Conservation (phyloP, 2,329 filamentous ascomycete genomes). For the Phialocephala sp. region DNA sequence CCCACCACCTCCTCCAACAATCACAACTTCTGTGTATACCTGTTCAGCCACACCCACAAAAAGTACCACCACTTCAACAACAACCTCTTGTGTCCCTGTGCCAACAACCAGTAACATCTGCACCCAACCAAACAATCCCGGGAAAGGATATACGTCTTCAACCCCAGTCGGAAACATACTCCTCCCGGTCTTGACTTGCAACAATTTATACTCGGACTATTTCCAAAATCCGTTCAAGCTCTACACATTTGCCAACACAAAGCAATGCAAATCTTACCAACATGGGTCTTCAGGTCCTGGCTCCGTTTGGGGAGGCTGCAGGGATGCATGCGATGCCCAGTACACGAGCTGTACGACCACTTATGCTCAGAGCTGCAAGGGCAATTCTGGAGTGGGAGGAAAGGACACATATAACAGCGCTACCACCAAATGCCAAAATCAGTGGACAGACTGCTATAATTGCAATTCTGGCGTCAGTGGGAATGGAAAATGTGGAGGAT, state of each 20-base stretch:
- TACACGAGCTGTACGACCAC: slow-evolving; percentile 53
- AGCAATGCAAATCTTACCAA: slow-evolving; percentile 53
- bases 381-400: slow-evolving; percentile 28
- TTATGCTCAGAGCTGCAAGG: slow-evolving; percentile 56
- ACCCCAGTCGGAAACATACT: slow-evolving; percentile 58
- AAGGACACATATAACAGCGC: slow-evolving; percentile 40
- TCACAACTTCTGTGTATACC: slow-evolving; percentile 43
- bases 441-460: slow-evolving; percentile 54
- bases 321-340: slow-evolving; percentile 58
- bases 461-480: slow-evolving; percentile 49
- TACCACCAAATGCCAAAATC: slow-evolving; percentile 52
- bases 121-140: slow-evolving; percentile 57
- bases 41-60: slow-evolving; percentile 41
- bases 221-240: slow-evolving; percentile 55
- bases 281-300: slow-evolving; percentile 20
- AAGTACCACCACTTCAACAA: slow-evolving; percentile 40
- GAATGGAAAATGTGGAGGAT: slow-evolving; percentile 48
- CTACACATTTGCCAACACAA: slow-evolving; percentile 52
- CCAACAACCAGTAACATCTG: slow-evolving; percentile 55
- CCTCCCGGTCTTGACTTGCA: slow-evolving; percentile 60
- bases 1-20: slow-evolving; percentile 47
- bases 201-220: slow-evolving; percentile 53
- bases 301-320: slow-evolving; percentile 42
- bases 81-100: slow-evolving; percentile 48
- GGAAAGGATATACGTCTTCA: slow-evolving; percentile 70